These are phyloP conservation scores for Nicotiana undulata DNA, from an alignment of 257 asterid species.

Conservation along the genomic window DNA sequence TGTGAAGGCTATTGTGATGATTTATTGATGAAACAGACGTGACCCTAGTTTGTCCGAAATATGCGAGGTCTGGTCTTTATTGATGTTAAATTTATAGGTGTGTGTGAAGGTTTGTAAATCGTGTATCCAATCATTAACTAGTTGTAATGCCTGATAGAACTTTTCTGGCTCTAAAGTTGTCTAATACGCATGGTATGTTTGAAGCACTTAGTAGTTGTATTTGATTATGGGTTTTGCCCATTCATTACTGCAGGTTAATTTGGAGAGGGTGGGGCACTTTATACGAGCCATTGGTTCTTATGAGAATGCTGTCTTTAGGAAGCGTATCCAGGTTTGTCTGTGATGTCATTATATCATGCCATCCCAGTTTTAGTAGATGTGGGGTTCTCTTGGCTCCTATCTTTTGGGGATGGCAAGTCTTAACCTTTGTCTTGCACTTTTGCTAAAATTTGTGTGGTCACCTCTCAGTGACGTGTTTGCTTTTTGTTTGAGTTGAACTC, in stretches of 20 bases:
- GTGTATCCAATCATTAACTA: no score
- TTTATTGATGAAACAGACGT: no score
- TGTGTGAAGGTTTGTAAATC: no score
- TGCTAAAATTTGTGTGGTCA: not conserved
- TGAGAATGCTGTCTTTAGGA: conserved; percentile 44
- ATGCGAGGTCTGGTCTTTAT: no score
- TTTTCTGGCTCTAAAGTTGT: not conserved
- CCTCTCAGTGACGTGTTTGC: no score
- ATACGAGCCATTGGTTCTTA: conserved; percentile 40
- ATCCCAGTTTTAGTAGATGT: no score
- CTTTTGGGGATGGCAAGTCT: no score
- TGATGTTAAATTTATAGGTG: no score
- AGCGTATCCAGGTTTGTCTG: conserved; percentile 35
- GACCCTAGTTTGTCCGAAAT: no score
- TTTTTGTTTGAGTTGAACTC: no score
- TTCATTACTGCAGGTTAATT: conserved; percentile 33
- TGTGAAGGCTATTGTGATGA: no score
- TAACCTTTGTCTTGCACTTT: not conserved
- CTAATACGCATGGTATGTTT: not conserved
- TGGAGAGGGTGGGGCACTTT: conserved; percentile 44
- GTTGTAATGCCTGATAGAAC: not conserved
- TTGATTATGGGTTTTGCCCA: not conserved
- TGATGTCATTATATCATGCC: not conserved
- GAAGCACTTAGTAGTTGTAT: not conserved
- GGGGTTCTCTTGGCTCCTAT: no score